These are phyloP conservation scores for Chiua virens DNA, from an alignment of 768 basidiomycete genomes.

Conservation along the genomic window DNA sequence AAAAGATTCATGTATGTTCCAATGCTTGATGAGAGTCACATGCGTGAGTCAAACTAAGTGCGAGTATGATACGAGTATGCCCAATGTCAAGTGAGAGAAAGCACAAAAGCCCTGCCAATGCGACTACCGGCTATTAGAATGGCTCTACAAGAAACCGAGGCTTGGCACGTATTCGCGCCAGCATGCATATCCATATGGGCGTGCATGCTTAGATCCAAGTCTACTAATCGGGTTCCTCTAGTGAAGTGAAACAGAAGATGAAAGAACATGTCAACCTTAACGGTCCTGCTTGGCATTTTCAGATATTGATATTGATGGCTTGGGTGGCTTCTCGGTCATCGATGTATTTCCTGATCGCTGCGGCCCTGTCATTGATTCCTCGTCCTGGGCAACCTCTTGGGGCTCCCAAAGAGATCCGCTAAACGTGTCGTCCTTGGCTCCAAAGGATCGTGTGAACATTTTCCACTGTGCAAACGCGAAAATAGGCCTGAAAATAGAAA, in stretches of 20 bases:
- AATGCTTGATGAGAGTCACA: constrained; percentile 1
- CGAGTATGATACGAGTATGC: background rate
- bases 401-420: constrained; percentile 26
- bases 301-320: constrained; percentile 3
- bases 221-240: background rate
- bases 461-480: constrained; percentile 56
- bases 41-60: constrained; percentile 2
- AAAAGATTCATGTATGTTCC: constrained; percentile 7
- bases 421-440: constrained; percentile 21
- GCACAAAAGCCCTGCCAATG: constrained; percentile 9
- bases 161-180: constrained; percentile 10
- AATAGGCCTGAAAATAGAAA: constrained; percentile 40
- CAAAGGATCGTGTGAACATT: constrained; percentile 52
- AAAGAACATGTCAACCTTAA: constrained; percentile 3
- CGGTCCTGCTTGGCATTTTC: constrained; percentile 5
- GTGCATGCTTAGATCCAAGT: constrained; percentile 7
- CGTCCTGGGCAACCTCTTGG: constrained; percentile 21
- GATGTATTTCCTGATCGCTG: constrained; percentile 15
- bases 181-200: background rate
- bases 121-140: constrained; percentile 18
- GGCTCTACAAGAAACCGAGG: constrained; percentile 13
- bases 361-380: constrained; percentile 17
- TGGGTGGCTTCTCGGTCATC: constrained; percentile 17
- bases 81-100: constrained; percentile 4
- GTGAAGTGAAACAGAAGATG: constrained; percentile 3